These are phyloP conservation scores for Debaryomyces psychrophilus DNA, from an alignment of 1,139 yeast genomes.

Conservation along the genomic window DNA sequence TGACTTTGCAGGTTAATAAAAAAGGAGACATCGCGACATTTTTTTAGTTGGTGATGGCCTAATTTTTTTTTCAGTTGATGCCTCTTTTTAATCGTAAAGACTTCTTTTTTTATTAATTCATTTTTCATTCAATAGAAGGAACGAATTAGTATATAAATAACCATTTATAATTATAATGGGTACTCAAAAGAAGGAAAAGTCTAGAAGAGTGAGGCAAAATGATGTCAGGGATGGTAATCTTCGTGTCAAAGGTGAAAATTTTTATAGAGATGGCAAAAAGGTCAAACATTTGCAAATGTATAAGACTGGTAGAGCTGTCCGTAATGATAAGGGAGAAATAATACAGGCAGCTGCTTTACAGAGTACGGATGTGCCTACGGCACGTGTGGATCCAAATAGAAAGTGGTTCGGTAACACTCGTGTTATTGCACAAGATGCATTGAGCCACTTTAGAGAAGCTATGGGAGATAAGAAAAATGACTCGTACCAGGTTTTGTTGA, in stretches of 20 bases:
- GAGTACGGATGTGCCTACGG: slow-evolving; percentile 84
- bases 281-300: slow-evolving; percentile 91
- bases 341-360: slow-evolving; percentile 87
- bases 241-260: slow-evolving; percentile 95
- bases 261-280: slow-evolving; percentile 91
- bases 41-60: slow-evolving; percentile 8
- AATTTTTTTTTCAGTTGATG: slow-evolving; percentile 1
- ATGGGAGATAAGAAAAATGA: slow-evolving; percentile 86
- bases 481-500: slow-evolving; percentile 83
- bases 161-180: slow-evolving; percentile 61
- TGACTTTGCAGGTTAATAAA: background rate
- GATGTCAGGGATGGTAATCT: slow-evolving; percentile 87
- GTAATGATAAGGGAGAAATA: slow-evolving; percentile 87
- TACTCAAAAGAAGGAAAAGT: slow-evolving; percentile 87
- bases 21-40: slow-evolving; percentile 9
- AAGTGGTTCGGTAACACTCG: slow-evolving; percentile 98
- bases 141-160: background rate
- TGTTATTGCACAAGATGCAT: slow-evolving; percentile 95
- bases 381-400: slow-evolving; percentile 93
- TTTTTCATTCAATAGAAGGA: background rate
- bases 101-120: background rate
- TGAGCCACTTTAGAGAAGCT: slow-evolving; percentile 91
- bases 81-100: background rate
- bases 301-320: slow-evolving; percentile 83
- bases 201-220: slow-evolving; percentile 80